Percentiles rank a stretch among this genome's conserved stretches.
These are phyloP conservation scores for Phytophthora gonapodyides DNA, from an alignment of 352 stramenopile species.

Conservation along the genomic window DNA sequence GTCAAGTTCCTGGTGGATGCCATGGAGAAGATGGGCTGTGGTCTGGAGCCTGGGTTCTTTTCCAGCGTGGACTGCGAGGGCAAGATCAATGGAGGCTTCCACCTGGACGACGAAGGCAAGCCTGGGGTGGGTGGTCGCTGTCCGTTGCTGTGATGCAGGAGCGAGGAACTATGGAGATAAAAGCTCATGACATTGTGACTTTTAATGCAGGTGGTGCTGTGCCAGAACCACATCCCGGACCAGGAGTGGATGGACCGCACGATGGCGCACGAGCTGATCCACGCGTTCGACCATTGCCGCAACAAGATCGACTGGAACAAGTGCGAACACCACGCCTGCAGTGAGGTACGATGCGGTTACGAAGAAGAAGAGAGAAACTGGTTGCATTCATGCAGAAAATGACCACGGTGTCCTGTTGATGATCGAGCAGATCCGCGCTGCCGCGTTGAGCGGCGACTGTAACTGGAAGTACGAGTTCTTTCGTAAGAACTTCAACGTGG, in stretches of 20 bases:
- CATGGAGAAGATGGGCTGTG: conserved; percentile 90
- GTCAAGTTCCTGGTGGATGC: conserved; percentile 82
- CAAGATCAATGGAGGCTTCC: conserved; percentile 88
- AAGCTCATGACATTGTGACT: conserved; percentile 9
- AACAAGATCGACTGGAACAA: conserved; percentile 93
- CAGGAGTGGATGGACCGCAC: conserved; percentile 93
- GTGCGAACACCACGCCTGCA: conserved; percentile 93
- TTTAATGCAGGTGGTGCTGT: conserved; percentile 73
- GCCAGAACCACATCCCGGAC: conserved; percentile 91
- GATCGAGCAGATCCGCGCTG: conserved; percentile 57
- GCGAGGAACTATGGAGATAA: background rate
- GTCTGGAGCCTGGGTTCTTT: conserved; percentile 74
- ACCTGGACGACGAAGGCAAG: conserved; percentile 75
- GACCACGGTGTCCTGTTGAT: background rate
- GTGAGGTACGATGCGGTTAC: conserved; percentile 59
- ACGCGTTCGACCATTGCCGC: conserved; percentile 94
- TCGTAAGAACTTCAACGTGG: conserved; percentile 91
- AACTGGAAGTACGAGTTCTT: conserved; percentile 93
- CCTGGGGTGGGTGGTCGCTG: conserved; percentile 48
- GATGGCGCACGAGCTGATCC: conserved; percentile 93
- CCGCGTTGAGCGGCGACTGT: conserved; percentile 88
- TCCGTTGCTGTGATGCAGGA: background rate
- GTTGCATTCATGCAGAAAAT: background rate
- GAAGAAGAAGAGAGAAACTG: background rate
- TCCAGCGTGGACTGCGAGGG: conserved; percentile 81